Conservation (phyloP, 2,329 filamentous ascomycete genomes). For the Penicillium concentricum region DNA sequence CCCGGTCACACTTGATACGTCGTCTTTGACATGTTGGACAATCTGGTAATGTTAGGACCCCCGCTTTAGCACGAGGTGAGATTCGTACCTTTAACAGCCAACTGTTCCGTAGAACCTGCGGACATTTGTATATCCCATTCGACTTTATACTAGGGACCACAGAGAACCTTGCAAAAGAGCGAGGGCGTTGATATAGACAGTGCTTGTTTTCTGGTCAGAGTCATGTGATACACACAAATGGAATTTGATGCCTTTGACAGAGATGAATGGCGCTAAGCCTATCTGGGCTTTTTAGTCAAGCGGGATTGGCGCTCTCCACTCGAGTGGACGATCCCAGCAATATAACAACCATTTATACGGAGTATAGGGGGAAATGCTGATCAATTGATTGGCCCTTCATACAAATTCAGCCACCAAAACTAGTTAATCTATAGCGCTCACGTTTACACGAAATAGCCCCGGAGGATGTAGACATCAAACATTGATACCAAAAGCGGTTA, state of each 20-base stretch:
- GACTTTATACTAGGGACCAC: neutral
- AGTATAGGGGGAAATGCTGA: neutral
- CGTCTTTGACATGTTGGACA: constrained; percentile 24
- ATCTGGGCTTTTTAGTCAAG: neutral
- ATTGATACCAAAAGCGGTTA: neutral
- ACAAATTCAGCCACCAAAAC: neutral
- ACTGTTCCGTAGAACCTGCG: constrained; percentile 8
- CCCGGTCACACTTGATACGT: constrained; percentile 28
- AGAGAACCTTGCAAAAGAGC: neutral
- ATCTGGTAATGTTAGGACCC: constrained; percentile 10
- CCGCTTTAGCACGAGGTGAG: neutral
- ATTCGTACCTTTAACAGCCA: constrained; percentile 1
- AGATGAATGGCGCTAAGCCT: neutral
- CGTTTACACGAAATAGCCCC: no score
- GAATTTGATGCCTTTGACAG: neutral
- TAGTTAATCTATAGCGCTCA: neutral
- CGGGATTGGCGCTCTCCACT: neutral
- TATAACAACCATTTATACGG: neutral
- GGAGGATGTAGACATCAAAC: no score
- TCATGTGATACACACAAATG: neutral
- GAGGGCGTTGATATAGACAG: neutral
- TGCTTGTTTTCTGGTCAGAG: neutral
- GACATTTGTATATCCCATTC: constrained; percentile 10
- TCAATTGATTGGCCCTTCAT: neutral
- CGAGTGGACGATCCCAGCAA: neutral